Evolutionary conservation across 2,329 filamentous ascomycete genomes (phyloP), one percentile per base, ranked within the genome.

Genomic region (Venturiaceae sp.): DNA sequence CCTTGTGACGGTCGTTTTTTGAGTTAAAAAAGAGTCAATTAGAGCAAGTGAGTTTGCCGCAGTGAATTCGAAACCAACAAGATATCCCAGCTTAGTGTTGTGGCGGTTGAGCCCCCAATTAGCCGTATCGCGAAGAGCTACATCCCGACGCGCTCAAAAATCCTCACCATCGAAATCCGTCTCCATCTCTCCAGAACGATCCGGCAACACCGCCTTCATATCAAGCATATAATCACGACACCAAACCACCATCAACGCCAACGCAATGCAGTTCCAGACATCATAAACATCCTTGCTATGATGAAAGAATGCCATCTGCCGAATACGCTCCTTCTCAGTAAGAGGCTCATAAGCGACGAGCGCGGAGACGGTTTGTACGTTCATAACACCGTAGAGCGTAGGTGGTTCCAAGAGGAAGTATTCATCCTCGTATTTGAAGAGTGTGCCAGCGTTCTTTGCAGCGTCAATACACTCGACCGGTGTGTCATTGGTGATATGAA

Each of bases 241-340:
- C 65, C 81, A 77, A 61, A 80, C 74, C 11, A 81, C 71, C 5
- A 80, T 69, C 59, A 84, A 80, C 0, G 81, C 79, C 54, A 84
- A 63, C 0, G 81, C 80, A 3, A 84, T 69, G 4, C 77, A 74
- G 64, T 83, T 83, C 82, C 82, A 85, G 1, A 84, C 80, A 64
- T 84, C 82, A 60, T 80, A 78, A 1, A 75, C 75, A 8, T 68
- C 66, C 46, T 80, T 74, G 3, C 72, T 73, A 58, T 83, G 76
- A 64, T 84, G 77, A 62, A 83, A 80, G 56, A 77, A 75, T 5
- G 74, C 77, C 54, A 84, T 75, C 11, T 73, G 73, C 11, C 71
- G 67, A 7, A 77, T 54, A 62, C 61, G 57, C 11, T 64, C 62
- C 50, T 66, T 62, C 2, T 64, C 62, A 2, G 74, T 71, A 19